Evolutionary conservation across 2,329 filamentous ascomycete species (phyloP).

Genomic region (Claviceps monticola): DNA sequence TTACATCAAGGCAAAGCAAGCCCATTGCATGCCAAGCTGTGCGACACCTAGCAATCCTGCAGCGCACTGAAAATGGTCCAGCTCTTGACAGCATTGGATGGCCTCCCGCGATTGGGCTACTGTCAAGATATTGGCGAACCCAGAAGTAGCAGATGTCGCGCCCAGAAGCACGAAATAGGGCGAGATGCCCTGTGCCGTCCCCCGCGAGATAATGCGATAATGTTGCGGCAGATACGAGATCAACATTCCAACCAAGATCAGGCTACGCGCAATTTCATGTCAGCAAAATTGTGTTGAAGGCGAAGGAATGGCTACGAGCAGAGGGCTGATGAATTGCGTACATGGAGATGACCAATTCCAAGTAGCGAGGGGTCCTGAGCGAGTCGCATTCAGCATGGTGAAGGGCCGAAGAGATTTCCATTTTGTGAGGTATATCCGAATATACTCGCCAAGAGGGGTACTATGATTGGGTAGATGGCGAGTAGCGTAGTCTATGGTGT

Average conservation of each 20-base stretch:
- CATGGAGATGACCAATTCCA: constrained; percentile 44
- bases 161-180: constrained; percentile 94
- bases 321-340: constrained; percentile 15
- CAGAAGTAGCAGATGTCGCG: constrained; percentile 74
- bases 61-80: constrained; percentile 70
- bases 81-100: constrained; percentile 71
- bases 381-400: constrained; percentile 27
- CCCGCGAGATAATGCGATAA: constrained; percentile 71
- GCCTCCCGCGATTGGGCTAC: constrained; percentile 73
- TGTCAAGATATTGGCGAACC: constrained; percentile 84
- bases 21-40: constrained; percentile 85
- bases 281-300: not conserved
- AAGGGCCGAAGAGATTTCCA: not conserved
- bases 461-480: not conserved
- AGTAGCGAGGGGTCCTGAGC: constrained; percentile 37
- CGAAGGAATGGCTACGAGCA: not conserved
- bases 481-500: not conserved
- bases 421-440: not conserved
- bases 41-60: constrained; percentile 78
- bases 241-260: constrained; percentile 78
- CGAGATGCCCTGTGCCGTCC: constrained; percentile 85
- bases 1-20: constrained; percentile 84
- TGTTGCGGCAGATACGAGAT: constrained; percentile 93
- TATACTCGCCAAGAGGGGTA: not conserved
- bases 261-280: constrained; percentile 18